Base-by-base conservation (phyloP, 169 alveolate genomes). In the Prorocentrum cordatum region DNA sequence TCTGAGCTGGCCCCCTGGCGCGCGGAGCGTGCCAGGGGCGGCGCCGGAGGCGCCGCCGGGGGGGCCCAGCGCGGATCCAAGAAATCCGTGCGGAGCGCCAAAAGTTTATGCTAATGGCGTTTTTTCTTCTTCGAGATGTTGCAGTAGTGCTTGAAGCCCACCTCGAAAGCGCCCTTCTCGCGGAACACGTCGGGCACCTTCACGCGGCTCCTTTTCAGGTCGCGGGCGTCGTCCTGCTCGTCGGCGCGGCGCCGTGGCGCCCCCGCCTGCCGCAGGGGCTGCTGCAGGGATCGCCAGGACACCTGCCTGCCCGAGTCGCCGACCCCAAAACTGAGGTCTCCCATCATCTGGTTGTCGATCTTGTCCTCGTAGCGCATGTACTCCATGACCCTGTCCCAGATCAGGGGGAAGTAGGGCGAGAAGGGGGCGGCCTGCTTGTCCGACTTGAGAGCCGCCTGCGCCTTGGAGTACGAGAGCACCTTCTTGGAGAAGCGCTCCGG, bases 281-380 rank as follows among this genome's bases (percentile, higher is more conserved):
- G 88, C 10, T 73, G 88, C 73, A 77, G 73, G 26, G 54, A 73
- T 42, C 38, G 39, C 88, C 88, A 77, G 32, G 54, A 77, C 61
- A 77, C 88, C 62, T 77, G 58, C 1, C 59, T 72, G 32, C 88
- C 88, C 22, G 88, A 77, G 45, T 77, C 88, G 2, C 88, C 88
- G 0, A 73, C 54, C 47, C 59, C 59, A 62, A 77, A 77, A 64
- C 75, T 58, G 35, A 77, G 20, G 33, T 77, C 88, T 5, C 88
- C 88, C 88, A 77, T 77, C 36, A 77, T 35, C 33, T 77, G 88
- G 45, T 77, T 77, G 88, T 77, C 88, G 27, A 77, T 77, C 62
- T 77, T 77, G 75, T 77, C 88, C 42, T 77, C 88, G 32, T 77
- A 77, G 22, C 88, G 88, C 88, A 77, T 77, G 64, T 77, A 77